Conservation (phyloP, 208 protist genomes). For the Trypanosoma melophagium region DNA sequence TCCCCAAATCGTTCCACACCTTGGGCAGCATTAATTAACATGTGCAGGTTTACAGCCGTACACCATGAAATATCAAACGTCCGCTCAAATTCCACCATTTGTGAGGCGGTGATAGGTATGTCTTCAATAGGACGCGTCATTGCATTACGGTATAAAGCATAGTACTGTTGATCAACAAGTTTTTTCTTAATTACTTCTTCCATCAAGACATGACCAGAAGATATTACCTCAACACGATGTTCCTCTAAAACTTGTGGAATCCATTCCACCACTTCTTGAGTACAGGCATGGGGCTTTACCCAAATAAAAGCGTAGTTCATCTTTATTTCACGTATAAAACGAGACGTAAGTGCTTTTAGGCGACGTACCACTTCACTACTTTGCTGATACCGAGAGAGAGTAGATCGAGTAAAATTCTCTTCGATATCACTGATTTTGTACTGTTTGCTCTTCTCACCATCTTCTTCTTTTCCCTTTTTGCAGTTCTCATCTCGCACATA, state of each 20-base stretch:
- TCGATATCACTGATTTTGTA: neutral
- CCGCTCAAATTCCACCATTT: constrained; percentile 48
- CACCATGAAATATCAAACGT: constrained; percentile 67
- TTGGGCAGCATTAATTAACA: constrained; percentile 70
- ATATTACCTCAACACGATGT: constrained; percentile 46
- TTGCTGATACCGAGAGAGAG: constrained; percentile 30
- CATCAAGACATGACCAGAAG: constrained; percentile 46
- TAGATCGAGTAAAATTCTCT: constrained; percentile 19
- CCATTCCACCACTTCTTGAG: constrained; percentile 33
- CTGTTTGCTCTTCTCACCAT: neutral
- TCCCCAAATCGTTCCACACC: constrained; percentile 52
- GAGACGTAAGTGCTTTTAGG: constrained; percentile 34
- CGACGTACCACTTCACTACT: constrained; percentile 40
- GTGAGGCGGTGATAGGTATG: constrained; percentile 49
- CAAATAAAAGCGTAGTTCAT: constrained; percentile 82
- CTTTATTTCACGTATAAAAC: constrained; percentile 25
- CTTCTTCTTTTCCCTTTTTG: neutral
- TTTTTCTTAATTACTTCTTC: constrained; percentile 38
- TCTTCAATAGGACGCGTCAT: constrained; percentile 41
- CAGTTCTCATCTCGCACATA: constrained; percentile 7
- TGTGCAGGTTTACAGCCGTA: constrained; percentile 56
- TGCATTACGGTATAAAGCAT: constrained; percentile 70
- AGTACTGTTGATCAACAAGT: constrained; percentile 62
- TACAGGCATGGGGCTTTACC: constrained; percentile 73
- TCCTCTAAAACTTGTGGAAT: constrained; percentile 45